Evolutionary conservation across 192 early-diverging fungal species (phyloP).

Genomic region (Thoreauomyces humboldtii): DNA sequence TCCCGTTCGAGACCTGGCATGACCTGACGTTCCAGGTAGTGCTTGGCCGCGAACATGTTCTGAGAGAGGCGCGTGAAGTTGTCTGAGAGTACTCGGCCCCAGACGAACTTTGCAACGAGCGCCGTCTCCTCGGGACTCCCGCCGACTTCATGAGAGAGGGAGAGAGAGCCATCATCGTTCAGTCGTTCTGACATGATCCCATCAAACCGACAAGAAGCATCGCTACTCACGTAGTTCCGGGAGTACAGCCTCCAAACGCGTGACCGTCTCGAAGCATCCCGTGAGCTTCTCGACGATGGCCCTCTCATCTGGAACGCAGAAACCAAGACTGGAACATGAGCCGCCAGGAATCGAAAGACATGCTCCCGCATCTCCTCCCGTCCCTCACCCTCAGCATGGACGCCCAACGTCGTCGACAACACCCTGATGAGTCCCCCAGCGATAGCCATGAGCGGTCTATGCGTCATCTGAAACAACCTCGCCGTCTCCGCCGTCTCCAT

Average conservation of each 20-base stretch:
- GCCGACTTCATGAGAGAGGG: slow-evolving; percentile 17
- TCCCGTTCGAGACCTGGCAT: slow-evolving; percentile 52
- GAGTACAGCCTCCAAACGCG: slow-evolving; percentile 50
- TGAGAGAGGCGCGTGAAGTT: slow-evolving; percentile 58
- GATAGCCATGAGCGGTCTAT: slow-evolving; percentile 71
- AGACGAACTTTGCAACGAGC: slow-evolving; percentile 60
- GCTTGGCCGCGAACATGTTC: slow-evolving; percentile 61
- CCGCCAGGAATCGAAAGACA: no score
- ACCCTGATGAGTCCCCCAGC: slow-evolving; percentile 45
- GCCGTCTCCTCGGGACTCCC: slow-evolving; percentile 48
- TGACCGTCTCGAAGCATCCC: slow-evolving; percentile 46
- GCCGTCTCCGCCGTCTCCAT: slow-evolving; percentile 15
- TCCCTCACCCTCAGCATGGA: slow-evolving; percentile 15
- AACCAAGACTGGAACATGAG: not conserved
- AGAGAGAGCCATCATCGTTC: not conserved
- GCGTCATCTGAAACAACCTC: slow-evolving; percentile 62
- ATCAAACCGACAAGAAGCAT: not conserved
- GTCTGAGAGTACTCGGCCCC: slow-evolving; percentile 56
- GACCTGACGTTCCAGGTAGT: slow-evolving; percentile 59
- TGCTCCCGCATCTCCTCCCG: no score
- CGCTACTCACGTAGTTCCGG: slow-evolving; percentile 38
- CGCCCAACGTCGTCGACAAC: slow-evolving; percentile 6
- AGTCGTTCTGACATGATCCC: no score
- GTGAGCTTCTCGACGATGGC: slow-evolving; percentile 29
- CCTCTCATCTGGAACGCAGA: slow-evolving; percentile 27